Evolutionary conservation across 352 stramenopile genomes (phyloP).

Genomic region (Phytophthora pluvialis): DNA sequence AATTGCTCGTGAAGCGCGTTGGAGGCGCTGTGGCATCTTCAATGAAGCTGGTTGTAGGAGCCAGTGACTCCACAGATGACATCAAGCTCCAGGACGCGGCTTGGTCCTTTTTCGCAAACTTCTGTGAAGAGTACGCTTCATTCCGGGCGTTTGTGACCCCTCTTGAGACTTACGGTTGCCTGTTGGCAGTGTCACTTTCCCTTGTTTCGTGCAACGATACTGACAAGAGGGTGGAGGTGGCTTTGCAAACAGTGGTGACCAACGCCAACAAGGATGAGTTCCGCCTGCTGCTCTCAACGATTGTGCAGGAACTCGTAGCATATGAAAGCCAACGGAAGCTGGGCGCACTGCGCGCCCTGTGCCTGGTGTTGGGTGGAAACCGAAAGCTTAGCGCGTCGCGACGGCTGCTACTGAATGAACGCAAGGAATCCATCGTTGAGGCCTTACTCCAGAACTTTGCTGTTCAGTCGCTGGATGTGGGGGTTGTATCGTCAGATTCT

Average conservation of each 20-base stretch:
- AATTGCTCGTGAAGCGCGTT: constrained; percentile 39
- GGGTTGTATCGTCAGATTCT: background rate
- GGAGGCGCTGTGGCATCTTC: constrained; percentile 42
- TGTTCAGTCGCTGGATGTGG: constrained; percentile 33
- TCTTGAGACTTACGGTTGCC: constrained; percentile 66
- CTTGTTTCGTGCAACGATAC: constrained; percentile 19
- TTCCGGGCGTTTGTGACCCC: constrained; percentile 49
- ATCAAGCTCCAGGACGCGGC: constrained; percentile 30
- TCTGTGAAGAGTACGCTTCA: constrained; percentile 61
- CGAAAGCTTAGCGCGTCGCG: constrained; percentile 62
- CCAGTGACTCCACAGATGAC: constrained; percentile 4
- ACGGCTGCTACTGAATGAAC: constrained; percentile 53
- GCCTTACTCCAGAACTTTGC: constrained; percentile 56
- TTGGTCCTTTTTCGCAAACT: constrained; percentile 58
- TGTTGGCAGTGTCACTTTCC: constrained; percentile 58
- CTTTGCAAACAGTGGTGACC: constrained; percentile 53
- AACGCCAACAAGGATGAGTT: constrained; percentile 80
- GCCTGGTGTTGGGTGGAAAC: constrained; percentile 63
- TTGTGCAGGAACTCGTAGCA: constrained; percentile 60
- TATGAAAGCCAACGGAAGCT: constrained; percentile 50
- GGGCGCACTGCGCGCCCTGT: constrained; percentile 57
- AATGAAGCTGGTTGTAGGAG: constrained; percentile 51
- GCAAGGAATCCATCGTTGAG: constrained; percentile 59
- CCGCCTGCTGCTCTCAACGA: constrained; percentile 59
- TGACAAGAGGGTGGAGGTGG: constrained; percentile 23